These are phyloP conservation scores for Massarina eburnea DNA, from an alignment of 2,329 filamentous ascomycete species.

Conservation along the genomic window DNA sequence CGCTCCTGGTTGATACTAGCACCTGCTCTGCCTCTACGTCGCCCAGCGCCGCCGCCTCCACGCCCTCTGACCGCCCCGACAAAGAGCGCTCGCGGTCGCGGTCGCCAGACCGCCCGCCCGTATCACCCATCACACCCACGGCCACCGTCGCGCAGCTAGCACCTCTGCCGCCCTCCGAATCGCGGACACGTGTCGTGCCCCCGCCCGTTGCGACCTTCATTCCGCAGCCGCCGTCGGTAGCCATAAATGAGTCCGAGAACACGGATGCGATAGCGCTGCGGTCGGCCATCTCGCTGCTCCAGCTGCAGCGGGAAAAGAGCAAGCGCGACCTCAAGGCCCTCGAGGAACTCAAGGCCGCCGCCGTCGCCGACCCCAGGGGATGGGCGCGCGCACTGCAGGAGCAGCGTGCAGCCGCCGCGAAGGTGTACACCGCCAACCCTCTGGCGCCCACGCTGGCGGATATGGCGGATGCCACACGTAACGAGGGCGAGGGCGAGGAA, in stretches of 20 bases:
- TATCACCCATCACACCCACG: constrained; percentile 46
- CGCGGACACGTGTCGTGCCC: constrained; percentile 27
- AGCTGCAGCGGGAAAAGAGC: constrained; percentile 80
- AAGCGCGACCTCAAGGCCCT: constrained; percentile 73
- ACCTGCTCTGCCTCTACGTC: constrained; percentile 17
- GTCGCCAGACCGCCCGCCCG: constrained; percentile 41
- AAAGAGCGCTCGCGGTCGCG: constrained; percentile 29
- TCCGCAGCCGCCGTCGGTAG: constrained; percentile 45
- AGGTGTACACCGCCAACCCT: constrained; percentile 29
- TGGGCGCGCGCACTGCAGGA: constrained; percentile 70
- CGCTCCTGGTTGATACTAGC: constrained; percentile 37
- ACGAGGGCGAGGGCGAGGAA: constrained; percentile 21
- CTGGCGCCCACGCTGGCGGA: constrained; percentile 43
- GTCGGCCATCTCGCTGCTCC: constrained; percentile 81
- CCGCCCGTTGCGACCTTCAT: constrained; percentile 42
- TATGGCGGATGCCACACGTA: constrained; percentile 36
- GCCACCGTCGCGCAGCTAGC: constrained; percentile 38
- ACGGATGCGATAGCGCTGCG: constrained; percentile 85
- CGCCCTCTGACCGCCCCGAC: constrained; percentile 25
- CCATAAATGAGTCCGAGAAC: constrained; percentile 60
- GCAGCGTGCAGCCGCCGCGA: constrained; percentile 52
- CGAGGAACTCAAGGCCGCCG: constrained; percentile 68
- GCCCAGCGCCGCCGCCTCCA: neutral
- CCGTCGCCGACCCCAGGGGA: constrained; percentile 68
- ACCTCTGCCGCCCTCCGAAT: constrained; percentile 26